Evolutionary conservation across 495 filamentous ascomycete species (phyloP), one percentile per base, ranked within the genome.

Genomic region (Poronia punctata): DNA sequence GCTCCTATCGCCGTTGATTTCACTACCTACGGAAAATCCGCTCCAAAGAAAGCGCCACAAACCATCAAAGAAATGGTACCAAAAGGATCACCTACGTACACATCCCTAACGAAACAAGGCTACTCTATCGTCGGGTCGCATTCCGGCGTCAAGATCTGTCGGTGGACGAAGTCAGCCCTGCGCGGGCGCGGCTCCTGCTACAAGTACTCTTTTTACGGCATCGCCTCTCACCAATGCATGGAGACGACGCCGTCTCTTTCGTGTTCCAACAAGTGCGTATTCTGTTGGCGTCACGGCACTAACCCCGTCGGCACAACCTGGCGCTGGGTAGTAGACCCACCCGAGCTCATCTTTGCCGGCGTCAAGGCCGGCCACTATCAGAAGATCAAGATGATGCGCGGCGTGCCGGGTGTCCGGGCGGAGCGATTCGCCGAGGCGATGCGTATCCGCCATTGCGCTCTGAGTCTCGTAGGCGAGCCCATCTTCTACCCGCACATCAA

Each of bases 401-500:
- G 89, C 35, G 83, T 97, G 1, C 90, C 90, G 0, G 90, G 90
- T 7, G 86, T 97, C 5, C 76, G 90, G 7, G 85, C 90, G 0
- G 90, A 95, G 61, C 74, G 90, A 10, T 96, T 94, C 54, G 80
- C 79, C 4, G 90, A 96, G 62, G 90, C 89, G 0, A 89, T 95
- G 83, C 74, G 79, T 19, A 93, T 97, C 46, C 75, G 85, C 2
- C 90, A 97, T 61, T 97, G 90, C 59, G 90, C 90, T 1, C 68
- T 97, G 15, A 83, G 77, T 53, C 71, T 97, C 29, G 90, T 97
- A 25, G 90, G 90, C 42, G 90, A 97, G 58, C 90, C 90, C 5
- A 94, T 97, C 48, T 97, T 96, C 72, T 97, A 97, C 60, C 90
- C 90, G 15, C 82, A 90, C 60, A 97, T 97, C 67, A 96, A 97